Evolutionary conservation across 768 basidiomycete species (phyloP), one percentile per base, ranked within the genome.

Genomic region (Kwoniella newhampshirensis): DNA sequence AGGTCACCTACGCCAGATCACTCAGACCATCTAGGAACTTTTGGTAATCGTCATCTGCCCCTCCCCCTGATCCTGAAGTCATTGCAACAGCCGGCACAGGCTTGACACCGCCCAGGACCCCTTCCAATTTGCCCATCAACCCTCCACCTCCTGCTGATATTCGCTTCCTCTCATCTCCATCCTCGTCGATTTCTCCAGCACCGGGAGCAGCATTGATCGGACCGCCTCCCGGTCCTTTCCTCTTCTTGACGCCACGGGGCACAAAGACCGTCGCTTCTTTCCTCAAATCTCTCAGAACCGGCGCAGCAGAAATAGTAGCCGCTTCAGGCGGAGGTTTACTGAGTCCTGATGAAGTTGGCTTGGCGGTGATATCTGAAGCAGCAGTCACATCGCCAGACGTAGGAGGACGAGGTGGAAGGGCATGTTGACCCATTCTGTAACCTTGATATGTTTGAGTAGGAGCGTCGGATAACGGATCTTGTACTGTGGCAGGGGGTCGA

Each of bases 191-290:
- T 44, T 64, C 59, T 11, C 62, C 68, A 20, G 50, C 54, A 20
- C 64, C 68, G 3, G 75, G 73, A 2, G 73, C 70, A 26, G 75
- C 70, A 42, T 71, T 68, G 43, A 76, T 63, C 1, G 53, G 48
- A 5, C 40, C 54, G 2, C 30, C 54, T 4, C 40, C 50, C 30
- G 46, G 56, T 23, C 32, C 51, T 58, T 82, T 86, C 76, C 87
- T 91, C 44, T 89, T 84, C 76, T 89, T 90, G 49, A 94, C 77
- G 2, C 87, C 81, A 1, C 86, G 74, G 3, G 96, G 96, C 3
- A 97, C 84, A 68, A 99, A 98, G 0, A 88, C 85, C 0, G 91
- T 94, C 8, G 88, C 87, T 75, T 99, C 96, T 76, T 91, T 92
- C 79, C 92, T 91, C 59, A 98, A 80, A 77, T 99, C 91, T 13